Evolutionary conservation across 2,329 filamentous ascomycete genomes (phyloP).

Genomic region (Claviceps humidiphila): DNA sequence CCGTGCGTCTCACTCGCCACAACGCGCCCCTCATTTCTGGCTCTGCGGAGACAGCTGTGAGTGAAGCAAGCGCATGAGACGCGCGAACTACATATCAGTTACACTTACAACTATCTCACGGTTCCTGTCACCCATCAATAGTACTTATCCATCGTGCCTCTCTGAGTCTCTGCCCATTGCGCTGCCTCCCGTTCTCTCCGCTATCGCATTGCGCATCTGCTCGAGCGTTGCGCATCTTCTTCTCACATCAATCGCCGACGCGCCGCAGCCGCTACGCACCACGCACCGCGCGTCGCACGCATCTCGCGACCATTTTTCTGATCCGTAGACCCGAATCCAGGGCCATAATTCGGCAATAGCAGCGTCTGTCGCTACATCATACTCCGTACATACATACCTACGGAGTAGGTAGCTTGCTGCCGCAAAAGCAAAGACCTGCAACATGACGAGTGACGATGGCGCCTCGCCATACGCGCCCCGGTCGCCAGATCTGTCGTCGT

Average conservation of each 20-base stretch:
- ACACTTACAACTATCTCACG: background rate
- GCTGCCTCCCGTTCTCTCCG: background rate
- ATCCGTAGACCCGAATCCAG: background rate
- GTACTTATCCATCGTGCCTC: background rate
- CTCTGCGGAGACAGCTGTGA: background rate
- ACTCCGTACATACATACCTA: background rate
- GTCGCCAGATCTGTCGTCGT: slow-evolving; percentile 46
- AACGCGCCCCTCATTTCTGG: slow-evolving; percentile 1
- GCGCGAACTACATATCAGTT: background rate
- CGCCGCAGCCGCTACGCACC: background rate
- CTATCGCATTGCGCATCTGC: background rate
- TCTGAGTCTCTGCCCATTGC: background rate
- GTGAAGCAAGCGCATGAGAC: background rate
- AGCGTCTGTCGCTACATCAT: background rate
- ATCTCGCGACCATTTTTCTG: background rate
- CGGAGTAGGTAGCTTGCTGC: background rate
- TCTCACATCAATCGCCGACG: background rate
- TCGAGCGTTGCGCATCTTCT: background rate
- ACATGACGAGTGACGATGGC: slow-evolving; percentile 34
- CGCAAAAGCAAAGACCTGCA: slow-evolving; percentile 3
- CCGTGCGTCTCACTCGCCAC: slow-evolving; percentile 1
- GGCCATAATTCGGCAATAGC: background rate
- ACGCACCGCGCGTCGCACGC: background rate
- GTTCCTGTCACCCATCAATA: background rate
- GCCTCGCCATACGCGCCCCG: slow-evolving; percentile 37